phyloP scores from a whole-genome alignment of 176 grass and related monocot species.

The Triticum aestivum region DNA sequence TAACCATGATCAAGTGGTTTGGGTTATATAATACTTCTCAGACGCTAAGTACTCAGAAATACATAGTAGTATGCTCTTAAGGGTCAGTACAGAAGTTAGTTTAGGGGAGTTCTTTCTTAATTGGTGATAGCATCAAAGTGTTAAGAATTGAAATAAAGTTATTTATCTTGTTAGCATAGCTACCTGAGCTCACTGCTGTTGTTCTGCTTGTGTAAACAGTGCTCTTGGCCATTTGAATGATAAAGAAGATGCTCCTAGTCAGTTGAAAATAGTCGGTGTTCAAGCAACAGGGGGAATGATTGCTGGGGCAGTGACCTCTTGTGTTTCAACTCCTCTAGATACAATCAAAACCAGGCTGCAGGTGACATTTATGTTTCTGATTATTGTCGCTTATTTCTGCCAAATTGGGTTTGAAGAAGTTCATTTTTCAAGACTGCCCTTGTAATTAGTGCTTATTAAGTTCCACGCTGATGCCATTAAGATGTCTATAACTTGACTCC shows the following conservation, averaged over 20 bases:
- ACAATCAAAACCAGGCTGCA: conserved; percentile 96
- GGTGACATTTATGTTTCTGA: conserved; percentile 42
- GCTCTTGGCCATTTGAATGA: conserved; percentile 59
- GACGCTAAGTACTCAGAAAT: not conserved
- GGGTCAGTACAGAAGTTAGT: conserved; percentile 2
- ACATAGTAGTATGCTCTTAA: not conserved
- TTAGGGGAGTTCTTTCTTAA: not conserved
- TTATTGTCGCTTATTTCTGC: conserved; percentile 17
- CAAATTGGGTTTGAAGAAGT: not conserved
- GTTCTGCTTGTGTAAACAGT: conserved; percentile 45
- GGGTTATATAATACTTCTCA: not conserved
- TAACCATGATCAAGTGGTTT: not conserved
- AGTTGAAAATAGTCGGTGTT: conserved; percentile 75
- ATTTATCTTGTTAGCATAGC: not conserved
- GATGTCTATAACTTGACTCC: conserved; percentile 5
- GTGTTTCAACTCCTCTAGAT: conserved; percentile 90
- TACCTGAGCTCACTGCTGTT: not conserved
- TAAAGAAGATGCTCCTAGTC: conserved; percentile 50
- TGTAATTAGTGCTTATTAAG: conserved; percentile 11
- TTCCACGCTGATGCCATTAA: conserved; percentile 1
- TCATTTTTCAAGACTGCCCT: not conserved
- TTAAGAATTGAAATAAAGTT: not conserved
- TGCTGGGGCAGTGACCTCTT: conserved; percentile 87
- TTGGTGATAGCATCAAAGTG: not conserved
- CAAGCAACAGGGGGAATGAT: conserved; percentile 90